Evolutionary conservation across 176 grass and related monocot species (phyloP), one percentile per base, ranked within the genome.

Genomic region (Poa annua): DNA sequence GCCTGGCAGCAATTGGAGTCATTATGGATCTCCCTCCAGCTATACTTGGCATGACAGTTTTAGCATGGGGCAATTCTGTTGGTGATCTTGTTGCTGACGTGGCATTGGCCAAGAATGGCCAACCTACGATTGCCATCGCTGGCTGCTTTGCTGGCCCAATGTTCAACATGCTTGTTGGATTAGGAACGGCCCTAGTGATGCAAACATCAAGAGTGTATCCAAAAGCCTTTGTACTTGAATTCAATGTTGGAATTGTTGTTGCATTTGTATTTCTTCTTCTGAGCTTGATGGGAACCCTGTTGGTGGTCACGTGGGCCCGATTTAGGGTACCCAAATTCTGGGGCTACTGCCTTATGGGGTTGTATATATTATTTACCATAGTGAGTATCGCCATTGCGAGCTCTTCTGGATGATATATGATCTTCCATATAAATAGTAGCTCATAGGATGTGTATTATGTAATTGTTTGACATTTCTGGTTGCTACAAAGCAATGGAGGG

Each of bases 141-240:
- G 96, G 96, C 63, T 99, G 93, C 80, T 99, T 99, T 84, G 96
- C 93, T 12, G 93, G 96, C 12, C 93, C 96, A 59, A 98, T 98
- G 90, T 93, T 95, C 85, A 96, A 99, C 68, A 99, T 94, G 96
- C 77, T 99, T 65, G 91, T 99, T 59, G 93, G 96, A 17, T 84
- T 96, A 74, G 93, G 93, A 48, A 84, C 89, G 15, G 93, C 93
- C 47, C 86, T 96, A 24, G 87, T 99, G 34, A 85, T 92, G 75
- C 90, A 96, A n/a, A 93, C 96, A 73, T 81, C 89, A 52, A 92
- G 89, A 52, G 84, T 93, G 15, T 90, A 99, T 70, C 93, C 96
- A 10, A 77, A 74, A 75, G 87, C 89, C 74, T 99, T 89, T 87
- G 88, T 88, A 47, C 89, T 96, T 34, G 93, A 85, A 38, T 98